Conservation (phyloP, 257 asterid species). For the Prunella vulgaris region DNA sequence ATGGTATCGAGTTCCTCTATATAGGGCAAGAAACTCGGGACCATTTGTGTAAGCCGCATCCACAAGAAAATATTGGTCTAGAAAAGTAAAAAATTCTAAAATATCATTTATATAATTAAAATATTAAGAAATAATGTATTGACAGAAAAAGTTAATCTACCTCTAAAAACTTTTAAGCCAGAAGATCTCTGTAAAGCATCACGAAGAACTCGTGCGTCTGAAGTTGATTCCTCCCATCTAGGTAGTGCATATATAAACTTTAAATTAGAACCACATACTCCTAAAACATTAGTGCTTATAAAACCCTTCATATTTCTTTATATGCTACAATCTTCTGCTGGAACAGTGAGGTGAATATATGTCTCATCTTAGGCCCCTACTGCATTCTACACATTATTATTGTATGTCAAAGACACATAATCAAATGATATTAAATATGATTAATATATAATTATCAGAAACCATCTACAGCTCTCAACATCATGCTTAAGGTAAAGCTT, state of each 20-base stretch:
- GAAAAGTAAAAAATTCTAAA: background rate
- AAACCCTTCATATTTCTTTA: background rate
- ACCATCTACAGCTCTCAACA: too few relatives aligned
- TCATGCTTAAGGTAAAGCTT: too few relatives aligned
- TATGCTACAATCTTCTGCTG: background rate
- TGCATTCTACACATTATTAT: too few relatives aligned
- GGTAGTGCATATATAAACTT: background rate
- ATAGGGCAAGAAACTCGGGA: background rate
- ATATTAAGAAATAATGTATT: background rate
- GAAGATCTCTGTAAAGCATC: too few relatives aligned
- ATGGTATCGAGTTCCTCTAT: too few relatives aligned
- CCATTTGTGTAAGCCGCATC: slow-evolving; percentile 3
- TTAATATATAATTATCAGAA: too few relatives aligned
- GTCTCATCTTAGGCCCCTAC: background rate
- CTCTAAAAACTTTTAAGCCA: too few relatives aligned
- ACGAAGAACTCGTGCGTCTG: too few relatives aligned
- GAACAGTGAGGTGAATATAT: background rate
- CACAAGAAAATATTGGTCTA: slow-evolving; percentile 1
- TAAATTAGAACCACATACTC: slow-evolving; percentile 1
- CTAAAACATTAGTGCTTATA: slow-evolving; percentile 5
- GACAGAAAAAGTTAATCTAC: too few relatives aligned
- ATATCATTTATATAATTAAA: background rate
- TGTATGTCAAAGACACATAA: too few relatives aligned
- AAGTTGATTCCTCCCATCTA: too few relatives aligned
- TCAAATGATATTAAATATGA: too few relatives aligned